Evolutionary conservation across 176 grass and related monocot genomes (phyloP).

Genomic region (Calamus simplicifolius): DNA sequence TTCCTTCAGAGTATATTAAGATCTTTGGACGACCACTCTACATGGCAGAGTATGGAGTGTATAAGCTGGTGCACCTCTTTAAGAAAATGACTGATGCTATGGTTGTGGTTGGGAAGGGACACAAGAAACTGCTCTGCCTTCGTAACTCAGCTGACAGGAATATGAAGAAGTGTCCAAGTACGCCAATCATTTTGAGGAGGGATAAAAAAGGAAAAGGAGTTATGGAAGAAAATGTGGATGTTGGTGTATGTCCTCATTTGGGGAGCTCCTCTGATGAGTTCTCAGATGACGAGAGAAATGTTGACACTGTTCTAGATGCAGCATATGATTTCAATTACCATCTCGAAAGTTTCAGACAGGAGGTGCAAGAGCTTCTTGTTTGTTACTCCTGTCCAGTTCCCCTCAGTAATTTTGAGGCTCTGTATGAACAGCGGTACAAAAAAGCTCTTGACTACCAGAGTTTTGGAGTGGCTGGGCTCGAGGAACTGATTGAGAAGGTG

Average conservation of each 20-base stretch:
- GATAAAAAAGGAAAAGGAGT: constrained; percentile 42
- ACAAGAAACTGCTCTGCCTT: constrained; percentile 75
- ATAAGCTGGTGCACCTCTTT: constrained; percentile 51
- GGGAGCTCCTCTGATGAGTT: constrained; percentile 71
- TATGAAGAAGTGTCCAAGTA: constrained; percentile 47
- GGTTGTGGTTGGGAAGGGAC: constrained; percentile 66
- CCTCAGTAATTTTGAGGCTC: constrained; percentile 35
- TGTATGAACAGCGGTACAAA: constrained; percentile 85
- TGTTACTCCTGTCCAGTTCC: constrained; percentile 71
- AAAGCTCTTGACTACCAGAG: constrained; percentile 53
- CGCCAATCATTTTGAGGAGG: constrained; percentile 51
- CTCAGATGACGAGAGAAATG: constrained; percentile 60
- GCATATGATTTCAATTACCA: constrained; percentile 36
- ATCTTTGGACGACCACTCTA: constrained; percentile 68
- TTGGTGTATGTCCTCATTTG: constrained; percentile 32
- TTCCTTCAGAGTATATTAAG: constrained; percentile 66
- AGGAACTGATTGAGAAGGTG: constrained; percentile 67
- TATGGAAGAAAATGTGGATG: constrained; percentile 21
- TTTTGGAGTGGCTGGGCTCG: constrained; percentile 52
- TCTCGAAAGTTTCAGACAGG: constrained; percentile 52
- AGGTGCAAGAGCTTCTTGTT: constrained; percentile 81
- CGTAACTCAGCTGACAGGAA: constrained; percentile 44
- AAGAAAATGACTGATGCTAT: constrained; percentile 72
- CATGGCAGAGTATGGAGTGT: constrained; percentile 58
- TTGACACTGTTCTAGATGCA: constrained; percentile 29